A percentile compares a stretch with the other conserved stretches of the same genome.
phyloP scores from a whole-genome alignment of 2,329 filamentous ascomycete species.

The Penicillium sp. region DNA sequence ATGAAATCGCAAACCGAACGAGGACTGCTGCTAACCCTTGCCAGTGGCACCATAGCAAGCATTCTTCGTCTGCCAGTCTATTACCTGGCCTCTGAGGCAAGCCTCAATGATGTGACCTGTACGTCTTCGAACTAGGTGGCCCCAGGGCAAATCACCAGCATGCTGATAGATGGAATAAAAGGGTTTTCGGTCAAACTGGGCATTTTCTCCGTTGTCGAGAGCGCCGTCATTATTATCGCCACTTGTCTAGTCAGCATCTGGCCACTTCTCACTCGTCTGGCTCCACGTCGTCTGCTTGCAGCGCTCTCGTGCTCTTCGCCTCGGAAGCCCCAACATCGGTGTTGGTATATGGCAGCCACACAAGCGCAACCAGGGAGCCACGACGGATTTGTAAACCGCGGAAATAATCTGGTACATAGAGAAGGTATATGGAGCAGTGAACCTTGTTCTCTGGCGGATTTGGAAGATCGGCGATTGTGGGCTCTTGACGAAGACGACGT shows the following conservation, averaged over 20 bases:
- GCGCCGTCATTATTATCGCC: conserved; percentile 23
- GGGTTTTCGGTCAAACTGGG: conserved; percentile 19
- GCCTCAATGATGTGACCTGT: conserved; percentile 17
- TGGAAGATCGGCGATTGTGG: conserved; percentile 17
- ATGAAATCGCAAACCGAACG: too few relatives aligned
- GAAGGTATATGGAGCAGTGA: conserved; percentile 2
- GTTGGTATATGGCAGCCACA: conserved; percentile 12
- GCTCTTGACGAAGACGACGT: conserved; percentile 4
- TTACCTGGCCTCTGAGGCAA: conserved; percentile 3
- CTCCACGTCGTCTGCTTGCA: conserved; percentile 1
- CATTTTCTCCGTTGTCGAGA: conserved; percentile 21
- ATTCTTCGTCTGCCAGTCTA: conserved; percentile 18
- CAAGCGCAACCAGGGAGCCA: not conserved
- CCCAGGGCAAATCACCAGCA: not conserved
- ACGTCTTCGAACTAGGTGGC: not conserved
- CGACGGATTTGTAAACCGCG: not conserved
- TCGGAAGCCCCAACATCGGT: conserved; percentile 1
- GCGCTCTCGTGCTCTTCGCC: not conserved
- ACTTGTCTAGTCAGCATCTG: conserved; percentile 23
- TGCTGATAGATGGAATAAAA: conserved; percentile 1
- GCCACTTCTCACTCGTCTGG: conserved; percentile 16
- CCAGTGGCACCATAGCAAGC: conserved; percentile 21
- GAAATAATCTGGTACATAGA: not conserved
- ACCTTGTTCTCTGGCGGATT: conserved; percentile 15
- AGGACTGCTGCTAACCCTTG: not conserved